Evolutionary conservation across 345 rosid genomes (phyloP).

Genomic region (Lenwebbia sp.): DNA sequence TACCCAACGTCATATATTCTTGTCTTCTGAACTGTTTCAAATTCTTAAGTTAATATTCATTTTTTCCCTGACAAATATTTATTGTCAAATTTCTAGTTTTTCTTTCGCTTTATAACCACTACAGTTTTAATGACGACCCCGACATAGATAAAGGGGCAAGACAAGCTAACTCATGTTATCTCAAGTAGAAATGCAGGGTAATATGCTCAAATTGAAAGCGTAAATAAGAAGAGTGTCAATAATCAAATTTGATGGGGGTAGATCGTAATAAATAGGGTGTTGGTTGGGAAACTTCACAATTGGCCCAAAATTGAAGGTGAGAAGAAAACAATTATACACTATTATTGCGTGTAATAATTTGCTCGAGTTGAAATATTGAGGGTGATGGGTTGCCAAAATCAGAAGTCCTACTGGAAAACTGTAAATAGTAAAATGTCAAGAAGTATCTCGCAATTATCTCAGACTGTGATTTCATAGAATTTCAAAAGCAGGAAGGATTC

Average conservation of each 20-base stretch:
- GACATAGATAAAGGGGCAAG: not conserved
- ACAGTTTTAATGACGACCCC: not conserved
- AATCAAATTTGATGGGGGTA: not conserved
- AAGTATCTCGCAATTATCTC: not conserved
- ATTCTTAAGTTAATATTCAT: not conserved
- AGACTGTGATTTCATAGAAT: not conserved
- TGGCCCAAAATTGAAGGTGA: not conserved
- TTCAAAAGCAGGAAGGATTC: not conserved
- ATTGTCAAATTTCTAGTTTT: not conserved
- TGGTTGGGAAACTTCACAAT: not conserved
- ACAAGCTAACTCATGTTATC: not conserved
- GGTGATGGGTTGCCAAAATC: not conserved
- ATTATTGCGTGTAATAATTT: not conserved
- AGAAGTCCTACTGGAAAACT: not conserved
- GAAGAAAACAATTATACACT: not conserved
- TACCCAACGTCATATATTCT: not conserved
- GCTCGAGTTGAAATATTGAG: not conserved
- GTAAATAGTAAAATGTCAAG: not conserved
- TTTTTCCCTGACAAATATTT: not conserved
- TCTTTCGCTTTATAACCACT: not conserved
- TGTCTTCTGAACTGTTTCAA: not conserved
- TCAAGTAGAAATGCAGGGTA: not conserved
- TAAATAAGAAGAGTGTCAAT: not conserved
- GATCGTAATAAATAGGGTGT: not conserved
- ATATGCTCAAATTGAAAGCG: not conserved